A percentile compares a stretch with the other conserved stretches of the same genome.
Conservation (phyloP, 2,329 filamentous ascomycete genomes). For the Plectosphaerella cucumerina region DNA sequence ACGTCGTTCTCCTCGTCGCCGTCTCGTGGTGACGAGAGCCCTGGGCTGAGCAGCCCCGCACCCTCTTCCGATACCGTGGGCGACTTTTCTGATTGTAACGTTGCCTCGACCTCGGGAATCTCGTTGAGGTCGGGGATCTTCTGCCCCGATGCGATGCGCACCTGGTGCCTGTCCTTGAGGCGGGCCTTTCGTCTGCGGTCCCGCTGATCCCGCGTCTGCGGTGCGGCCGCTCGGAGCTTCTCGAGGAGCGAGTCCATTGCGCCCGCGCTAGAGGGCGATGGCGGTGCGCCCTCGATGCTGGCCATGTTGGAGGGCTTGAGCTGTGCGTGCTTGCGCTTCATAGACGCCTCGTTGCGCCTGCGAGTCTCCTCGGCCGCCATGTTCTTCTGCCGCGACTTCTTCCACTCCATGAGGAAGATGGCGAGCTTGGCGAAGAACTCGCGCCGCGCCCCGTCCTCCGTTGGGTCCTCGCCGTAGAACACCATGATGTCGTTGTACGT, state of each 20-base stretch:
- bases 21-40: constrained; percentile 36
- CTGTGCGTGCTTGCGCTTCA: constrained; percentile 84
- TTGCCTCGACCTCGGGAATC: constrained; percentile 50
- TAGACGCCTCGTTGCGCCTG: constrained; percentile 81
- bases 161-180: constrained; percentile 86
- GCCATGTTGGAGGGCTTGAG: constrained; percentile 49
- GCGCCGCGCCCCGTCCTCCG: constrained; percentile 85
- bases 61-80: constrained; percentile 42
- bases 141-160: constrained; percentile 84
- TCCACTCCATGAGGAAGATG: constrained; percentile 88
- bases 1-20: constrained; percentile 63
- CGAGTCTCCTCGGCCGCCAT: constrained; percentile 73
- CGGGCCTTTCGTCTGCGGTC: constrained; percentile 83
- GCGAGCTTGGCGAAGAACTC: constrained; percentile 96
- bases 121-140: constrained; percentile 73
- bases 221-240: constrained; percentile 89
- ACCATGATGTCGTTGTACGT: constrained; percentile 94
- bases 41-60: constrained; percentile 48
- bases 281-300: constrained; percentile 38
- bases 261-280: constrained; percentile 70
- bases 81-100: constrained; percentile 26
- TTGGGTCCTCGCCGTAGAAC: constrained; percentile 91
- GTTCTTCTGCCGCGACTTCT: constrained; percentile 95
- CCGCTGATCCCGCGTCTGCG: constrained; percentile 82
- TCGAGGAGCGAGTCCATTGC: constrained; percentile 95